Evolutionary conservation across 352 stramenopile species (phyloP).

Genomic region (Blastocystis sp.): DNA sequence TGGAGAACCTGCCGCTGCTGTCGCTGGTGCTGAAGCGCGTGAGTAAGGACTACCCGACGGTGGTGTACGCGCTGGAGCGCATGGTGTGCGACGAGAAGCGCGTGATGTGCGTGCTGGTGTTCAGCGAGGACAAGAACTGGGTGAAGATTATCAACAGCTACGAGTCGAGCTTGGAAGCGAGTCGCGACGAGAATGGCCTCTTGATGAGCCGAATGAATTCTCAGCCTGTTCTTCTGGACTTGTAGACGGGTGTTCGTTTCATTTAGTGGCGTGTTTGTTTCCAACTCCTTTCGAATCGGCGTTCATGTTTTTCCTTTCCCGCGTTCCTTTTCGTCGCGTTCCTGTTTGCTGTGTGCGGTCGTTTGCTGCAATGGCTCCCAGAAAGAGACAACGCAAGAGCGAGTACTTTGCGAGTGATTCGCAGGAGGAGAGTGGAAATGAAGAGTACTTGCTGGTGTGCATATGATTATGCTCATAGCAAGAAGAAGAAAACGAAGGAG

Average conservation of each 20-base stretch:
- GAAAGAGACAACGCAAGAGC: not conserved
- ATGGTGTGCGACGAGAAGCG: constrained; percentile 56
- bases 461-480: not conserved
- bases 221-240: constrained; percentile 38
- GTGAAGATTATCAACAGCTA: constrained; percentile 67
- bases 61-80: constrained; percentile 47
- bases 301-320: not conserved
- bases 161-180: constrained; percentile 51
- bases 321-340: not conserved
- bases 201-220: constrained; percentile 40
- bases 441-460: not conserved
- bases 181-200: constrained; percentile 2
- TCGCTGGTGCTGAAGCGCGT: constrained; percentile 54
- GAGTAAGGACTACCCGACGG: constrained; percentile 22
- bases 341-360: not conserved
- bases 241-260: constrained; percentile 49
- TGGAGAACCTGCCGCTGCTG: constrained; percentile 61
- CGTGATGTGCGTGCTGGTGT: constrained; percentile 37
- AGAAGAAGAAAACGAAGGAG: not conserved
- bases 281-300: not conserved
- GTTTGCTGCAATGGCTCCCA: not conserved
- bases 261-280: constrained; percentile 32
- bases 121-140: constrained; percentile 62
- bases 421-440: not conserved
- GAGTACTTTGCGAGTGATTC: not conserved